Base-by-base conservation (phyloP, 768 basidiomycete species). In the Lenzites betulinus region DNA sequence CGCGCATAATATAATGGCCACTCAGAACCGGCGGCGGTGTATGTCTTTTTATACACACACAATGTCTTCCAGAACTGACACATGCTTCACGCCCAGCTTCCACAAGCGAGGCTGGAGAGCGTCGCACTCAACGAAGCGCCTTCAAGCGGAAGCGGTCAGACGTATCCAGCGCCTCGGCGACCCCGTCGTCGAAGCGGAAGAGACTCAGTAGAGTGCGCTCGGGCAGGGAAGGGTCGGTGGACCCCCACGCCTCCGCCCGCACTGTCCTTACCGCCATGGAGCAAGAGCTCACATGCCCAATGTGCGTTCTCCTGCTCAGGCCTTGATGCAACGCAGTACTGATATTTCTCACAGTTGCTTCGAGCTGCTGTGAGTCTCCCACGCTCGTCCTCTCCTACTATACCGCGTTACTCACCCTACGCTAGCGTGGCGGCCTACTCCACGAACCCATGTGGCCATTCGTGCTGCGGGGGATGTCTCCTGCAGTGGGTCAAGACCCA, bases 371-470 rank as follows among this genome's bases (percentile, higher is more conserved):
- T 88, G 70, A 67, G 86, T 75, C 26, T 42, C 52, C 49, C 18
- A 3, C 13, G 25, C 7, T 16, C 2, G 49, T 5, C 30, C 4
- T 33, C 30, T 43, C 42, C 2, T 20, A n/a, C 7, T 7, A n/a
- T 43, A 4, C 13, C 7, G 8, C 18, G 7, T 1, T 22, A 43
- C n/a, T n/a, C n/a, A n/a, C 18, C n/a, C 22, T 7, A 20, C 25
- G 56, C 15, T 60, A 90, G 89, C 55, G 86, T 82, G 35, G 81
- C 79, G 33, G 77, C 87, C 3, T 84, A 90, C 68, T 62, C 84
- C 26, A 79, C 82, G 23, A 88, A 85, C 67, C 87, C 89, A 2
- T 92, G 90, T 65, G 90, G 90, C 13, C 90, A 92, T 67, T 85
- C 82, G 25, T 82, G 81, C 60, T 92, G 90, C 59, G 90, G 86